Percentiles rank a stretch among this genome's conserved stretches.
Evolutionary conservation across 306 rosid genomes (phyloP).

Genomic region (Ziziphus jujuba): DNA sequence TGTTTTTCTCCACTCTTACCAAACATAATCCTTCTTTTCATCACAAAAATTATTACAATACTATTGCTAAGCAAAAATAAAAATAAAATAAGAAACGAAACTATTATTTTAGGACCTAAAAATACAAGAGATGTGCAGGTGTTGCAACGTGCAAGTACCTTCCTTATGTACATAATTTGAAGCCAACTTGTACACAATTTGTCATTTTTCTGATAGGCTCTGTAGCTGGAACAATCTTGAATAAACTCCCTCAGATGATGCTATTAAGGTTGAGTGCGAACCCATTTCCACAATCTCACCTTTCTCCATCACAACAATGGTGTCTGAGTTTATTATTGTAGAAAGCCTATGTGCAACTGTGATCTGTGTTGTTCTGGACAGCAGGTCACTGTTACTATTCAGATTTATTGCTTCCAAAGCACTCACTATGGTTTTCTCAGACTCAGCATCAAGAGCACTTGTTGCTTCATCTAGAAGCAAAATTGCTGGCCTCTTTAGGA

Average conservation of each 20-base stretch:
- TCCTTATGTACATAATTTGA: not conserved
- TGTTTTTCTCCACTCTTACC: too few relatives aligned
- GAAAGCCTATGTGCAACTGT: constrained; percentile 87
- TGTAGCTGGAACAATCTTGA: constrained; percentile 66
- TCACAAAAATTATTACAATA: constrained; percentile 14
- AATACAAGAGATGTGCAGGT: constrained; percentile 13
- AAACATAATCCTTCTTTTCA: constrained; percentile 9
- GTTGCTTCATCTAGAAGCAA: constrained; percentile 91
- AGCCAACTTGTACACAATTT: not conserved
- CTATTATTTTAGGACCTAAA: constrained; percentile 8
- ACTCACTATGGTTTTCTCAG: constrained; percentile 62
- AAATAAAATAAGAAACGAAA: not conserved
- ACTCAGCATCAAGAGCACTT: constrained; percentile 88
- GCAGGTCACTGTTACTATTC: constrained; percentile 37
- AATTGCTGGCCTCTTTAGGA: constrained; percentile 70
- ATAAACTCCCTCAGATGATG: constrained; percentile 59
- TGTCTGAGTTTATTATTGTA: constrained; percentile 68
- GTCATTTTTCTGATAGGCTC: constrained; percentile 47
- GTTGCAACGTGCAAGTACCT: not conserved
- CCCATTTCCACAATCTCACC: constrained; percentile 74
- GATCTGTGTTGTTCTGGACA: constrained; percentile 64
- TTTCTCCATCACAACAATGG: constrained; percentile 73
- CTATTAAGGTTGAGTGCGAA: constrained; percentile 58
- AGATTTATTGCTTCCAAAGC: constrained; percentile 56
- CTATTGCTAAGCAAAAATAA: not conserved